Conservation (phyloP, 495 filamentous ascomycete species). For the Aspergillus coremiiformis region DNA sequence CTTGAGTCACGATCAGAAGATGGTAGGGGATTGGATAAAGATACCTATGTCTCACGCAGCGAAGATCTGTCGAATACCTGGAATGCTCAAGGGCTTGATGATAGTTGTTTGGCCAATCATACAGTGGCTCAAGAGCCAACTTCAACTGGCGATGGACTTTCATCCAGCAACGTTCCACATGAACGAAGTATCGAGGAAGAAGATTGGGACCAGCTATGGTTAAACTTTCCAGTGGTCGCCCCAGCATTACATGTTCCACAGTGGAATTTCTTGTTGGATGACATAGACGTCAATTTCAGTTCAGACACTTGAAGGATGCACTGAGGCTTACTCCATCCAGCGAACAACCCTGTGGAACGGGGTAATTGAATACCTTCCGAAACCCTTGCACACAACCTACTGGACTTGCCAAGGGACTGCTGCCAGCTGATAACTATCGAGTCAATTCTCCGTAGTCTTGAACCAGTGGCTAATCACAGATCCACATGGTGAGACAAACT, state of each 20-base stretch:
- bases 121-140: neutral
- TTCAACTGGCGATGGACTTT: neutral
- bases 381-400: no score
- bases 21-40: neutral
- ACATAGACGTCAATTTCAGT: conserved; percentile 13
- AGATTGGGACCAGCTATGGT: conserved; percentile 18
- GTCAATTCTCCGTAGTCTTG: no score
- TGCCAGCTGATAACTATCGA: no score
- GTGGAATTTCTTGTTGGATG: conserved; percentile 21
- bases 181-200: neutral
- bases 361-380: no score
- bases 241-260: conserved; percentile 20
- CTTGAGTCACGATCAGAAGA: neutral
- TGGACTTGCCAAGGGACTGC: no score
- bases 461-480: no score
- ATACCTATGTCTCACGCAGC: neutral
- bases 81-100: neutral
- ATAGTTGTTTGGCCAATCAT: no score
- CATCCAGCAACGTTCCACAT: neutral
- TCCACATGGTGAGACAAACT: no score
- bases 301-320: neutral
- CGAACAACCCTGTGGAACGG: no score
- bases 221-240: conserved; percentile 21
- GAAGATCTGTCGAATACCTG: neutral
- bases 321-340: no score